Percentiles rank a stretch among this genome's conserved stretches.
These are phyloP conservation scores for Apium graveolens DNA, from an alignment of 129 eudicot genomes.

Conservation along the genomic window DNA sequence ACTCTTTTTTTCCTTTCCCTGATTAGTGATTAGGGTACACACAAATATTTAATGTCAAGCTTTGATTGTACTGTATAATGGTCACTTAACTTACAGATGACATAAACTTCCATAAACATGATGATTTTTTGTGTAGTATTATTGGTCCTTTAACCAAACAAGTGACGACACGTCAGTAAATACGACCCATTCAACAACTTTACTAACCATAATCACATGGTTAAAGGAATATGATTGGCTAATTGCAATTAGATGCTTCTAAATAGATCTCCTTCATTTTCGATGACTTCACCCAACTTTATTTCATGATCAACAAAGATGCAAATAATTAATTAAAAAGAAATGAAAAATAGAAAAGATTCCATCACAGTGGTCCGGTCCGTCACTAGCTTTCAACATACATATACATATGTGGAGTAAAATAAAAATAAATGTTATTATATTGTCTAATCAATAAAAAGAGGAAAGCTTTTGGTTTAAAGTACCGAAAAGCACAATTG, in stretches of 20 bases:
- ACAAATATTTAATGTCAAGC: background rate
- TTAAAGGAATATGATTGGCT: background rate
- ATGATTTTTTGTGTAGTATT: background rate
- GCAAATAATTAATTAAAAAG: background rate
- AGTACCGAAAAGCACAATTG: background rate
- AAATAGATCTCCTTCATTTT: background rate
- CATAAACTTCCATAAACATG: background rate
- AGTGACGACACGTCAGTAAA: background rate
- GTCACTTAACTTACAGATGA: background rate
- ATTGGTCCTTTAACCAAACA: background rate
- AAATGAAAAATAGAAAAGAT: background rate
- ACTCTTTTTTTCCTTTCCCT: background rate
- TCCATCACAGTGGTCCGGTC: background rate
- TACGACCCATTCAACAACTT: background rate
- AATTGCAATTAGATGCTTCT: background rate
- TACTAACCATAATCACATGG: constrained; percentile 5
- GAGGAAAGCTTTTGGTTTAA: background rate
- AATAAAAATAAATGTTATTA: background rate
- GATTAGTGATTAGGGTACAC: background rate
- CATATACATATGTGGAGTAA: background rate
- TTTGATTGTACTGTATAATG: background rate
- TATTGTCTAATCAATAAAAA: background rate
- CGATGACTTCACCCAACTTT: background rate
- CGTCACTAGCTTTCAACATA: background rate
- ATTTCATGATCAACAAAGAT: background rate